Conservation (phyloP, 768 basidiomycete genomes). For the Polyporus arcularius region DNA sequence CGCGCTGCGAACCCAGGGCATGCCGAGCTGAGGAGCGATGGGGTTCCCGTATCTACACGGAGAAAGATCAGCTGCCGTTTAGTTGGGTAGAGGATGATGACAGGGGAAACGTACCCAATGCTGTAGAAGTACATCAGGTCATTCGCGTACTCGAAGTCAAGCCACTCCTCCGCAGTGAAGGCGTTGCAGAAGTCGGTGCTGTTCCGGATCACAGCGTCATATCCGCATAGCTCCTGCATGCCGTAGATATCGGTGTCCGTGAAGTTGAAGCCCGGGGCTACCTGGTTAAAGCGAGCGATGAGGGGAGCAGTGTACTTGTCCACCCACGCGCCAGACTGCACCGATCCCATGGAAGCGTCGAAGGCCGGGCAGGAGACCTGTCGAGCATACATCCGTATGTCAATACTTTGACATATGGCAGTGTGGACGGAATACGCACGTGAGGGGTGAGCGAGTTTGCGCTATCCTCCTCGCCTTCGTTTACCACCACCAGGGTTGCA, state of each 20-base stretch:
- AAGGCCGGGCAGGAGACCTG: constrained; percentile 16
- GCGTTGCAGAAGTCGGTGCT: constrained; percentile 16
- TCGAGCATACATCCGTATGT: background rate
- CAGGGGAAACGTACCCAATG: constrained; percentile 14
- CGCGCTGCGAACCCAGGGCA: constrained; percentile 21
- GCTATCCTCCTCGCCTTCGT: constrained; percentile 19
- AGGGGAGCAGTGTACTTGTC: constrained; percentile 22
- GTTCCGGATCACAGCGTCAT: constrained; percentile 24
- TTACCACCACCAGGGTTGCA: constrained; percentile 12
- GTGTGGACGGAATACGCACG: background rate
- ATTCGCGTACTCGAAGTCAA: constrained; percentile 24
- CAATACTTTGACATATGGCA: background rate
- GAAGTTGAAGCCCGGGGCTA: constrained; percentile 21
- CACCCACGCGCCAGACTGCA: constrained; percentile 15
- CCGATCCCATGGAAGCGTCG: constrained; percentile 18
- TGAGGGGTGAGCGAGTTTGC: constrained; percentile 21
- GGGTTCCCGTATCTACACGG: constrained; percentile 16
- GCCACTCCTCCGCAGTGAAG: constrained; percentile 22
- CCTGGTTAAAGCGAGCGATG: constrained; percentile 17
- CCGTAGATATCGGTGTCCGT: constrained; percentile 19
- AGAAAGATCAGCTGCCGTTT: background rate
- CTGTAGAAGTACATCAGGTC: constrained; percentile 25
- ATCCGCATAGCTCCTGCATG: constrained; percentile 24
- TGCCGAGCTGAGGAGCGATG: constrained; percentile 21
- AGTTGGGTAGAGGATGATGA: too few species aligned